Evolutionary conservation across 805 yeast species (phyloP).

Genomic region (Ogataea trehaloabstinens): DNA sequence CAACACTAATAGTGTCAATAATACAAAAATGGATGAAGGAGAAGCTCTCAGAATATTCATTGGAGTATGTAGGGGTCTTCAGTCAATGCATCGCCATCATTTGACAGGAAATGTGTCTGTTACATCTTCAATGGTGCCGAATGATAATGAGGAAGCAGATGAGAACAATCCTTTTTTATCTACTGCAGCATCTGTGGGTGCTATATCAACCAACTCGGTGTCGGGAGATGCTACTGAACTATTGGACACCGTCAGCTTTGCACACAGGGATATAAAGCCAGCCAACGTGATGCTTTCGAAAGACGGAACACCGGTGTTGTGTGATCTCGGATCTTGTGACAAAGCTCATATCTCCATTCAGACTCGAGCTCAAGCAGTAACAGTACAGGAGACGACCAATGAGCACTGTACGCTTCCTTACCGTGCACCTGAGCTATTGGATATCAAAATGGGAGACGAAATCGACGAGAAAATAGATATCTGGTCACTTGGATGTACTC

Average conservation of each 20-base stretch:
- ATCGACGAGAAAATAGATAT: constrained; percentile 78
- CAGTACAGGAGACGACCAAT: constrained; percentile 75
- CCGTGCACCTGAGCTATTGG: constrained; percentile 87
- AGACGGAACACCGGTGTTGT: constrained; percentile 73
- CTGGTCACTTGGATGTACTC: constrained; percentile 88
- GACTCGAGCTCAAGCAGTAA: constrained; percentile 67
- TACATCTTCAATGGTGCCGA: constrained; percentile 17
- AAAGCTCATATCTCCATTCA: constrained; percentile 55
- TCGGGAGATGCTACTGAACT: constrained; percentile 45
- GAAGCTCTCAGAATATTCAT: constrained; percentile 62
- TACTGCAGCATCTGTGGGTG: not conserved
- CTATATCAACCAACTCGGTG: constrained; percentile 5
- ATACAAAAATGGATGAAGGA: constrained; percentile 51
- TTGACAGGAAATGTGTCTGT: constrained; percentile 20
- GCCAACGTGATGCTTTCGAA: constrained; percentile 80
- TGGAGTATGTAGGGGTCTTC: constrained; percentile 73
- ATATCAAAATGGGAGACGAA: constrained; percentile 62
- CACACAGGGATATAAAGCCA: constrained; percentile 87
- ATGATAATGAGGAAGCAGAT: constrained; percentile 14
- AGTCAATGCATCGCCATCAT: constrained; percentile 69
- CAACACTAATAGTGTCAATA: constrained; percentile 58
- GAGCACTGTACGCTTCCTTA: constrained; percentile 85
- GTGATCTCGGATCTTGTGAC: constrained; percentile 81
- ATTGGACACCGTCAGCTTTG: constrained; percentile 62
- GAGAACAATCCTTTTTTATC: constrained; percentile 25